Base-by-base conservation (phyloP, 495 filamentous ascomycete species). In the Geopyxis carbonaria region DNA sequence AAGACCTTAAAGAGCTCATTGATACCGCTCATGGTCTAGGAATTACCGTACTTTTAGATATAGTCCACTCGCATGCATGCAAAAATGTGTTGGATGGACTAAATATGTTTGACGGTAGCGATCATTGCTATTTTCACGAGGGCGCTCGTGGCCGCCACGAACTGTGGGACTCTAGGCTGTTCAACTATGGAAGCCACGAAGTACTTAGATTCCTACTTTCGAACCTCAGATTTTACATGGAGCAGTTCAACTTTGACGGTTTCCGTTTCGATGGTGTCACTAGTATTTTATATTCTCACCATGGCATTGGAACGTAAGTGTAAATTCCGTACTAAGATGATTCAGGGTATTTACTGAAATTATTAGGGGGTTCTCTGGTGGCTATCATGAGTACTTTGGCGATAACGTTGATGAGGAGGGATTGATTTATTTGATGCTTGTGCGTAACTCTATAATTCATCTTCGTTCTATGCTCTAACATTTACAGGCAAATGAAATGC, bases 191-290 rank as follows among this genome's bases (percentile, higher is more conserved):
- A 25, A 71, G 69, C 45, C 86, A 97, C 56, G 89, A 97, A 58
- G 89, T 97, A 22, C 58, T 97, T 53, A 69, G 89, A 16, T 97
- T 97, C 61, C 65, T 97, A 40, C 63, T 97, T 30, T 92, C 83
- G 59, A 97, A 97, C 58, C 66, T 97, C 42, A 72, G 91, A 18
- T 97, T 93, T 64, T 97, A 91, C 80, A 94, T 97, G 87, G 89
- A 97, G 41, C 87, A 94, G 56, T 97, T 94, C 53, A 58, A 70
- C 34, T 94, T 97, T 57, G 89, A 95, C 56, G 89, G 89, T 15
- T 97, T 95, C 68, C 71, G 89, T 31, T 97, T 97, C 55, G 89
- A 97, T 55, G 89, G 89, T 44, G 89, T 97, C 24, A 95, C 89
- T 10, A 93, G 85, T 57, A 97, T 97, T 79, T 76, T 97, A 42